A percentile compares a stretch with the other conserved stretches of the same genome.
Conservation (phyloP, 73 alveolate species). For the Durusdinium trenchii region DNA sequence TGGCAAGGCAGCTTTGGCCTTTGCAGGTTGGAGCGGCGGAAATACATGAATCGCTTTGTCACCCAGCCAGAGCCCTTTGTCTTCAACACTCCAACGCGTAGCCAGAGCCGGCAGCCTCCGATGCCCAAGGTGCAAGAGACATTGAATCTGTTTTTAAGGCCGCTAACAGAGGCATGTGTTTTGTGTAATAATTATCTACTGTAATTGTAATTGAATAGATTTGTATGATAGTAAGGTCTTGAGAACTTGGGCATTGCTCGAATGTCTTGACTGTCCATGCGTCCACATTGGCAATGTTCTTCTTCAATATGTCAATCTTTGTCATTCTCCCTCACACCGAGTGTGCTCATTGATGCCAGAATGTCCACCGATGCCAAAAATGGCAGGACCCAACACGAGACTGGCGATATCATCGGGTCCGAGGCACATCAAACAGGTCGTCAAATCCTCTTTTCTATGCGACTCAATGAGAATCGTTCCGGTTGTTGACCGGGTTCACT, state of each 20-base stretch:
- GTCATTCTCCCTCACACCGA: background rate
- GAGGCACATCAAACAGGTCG: background rate
- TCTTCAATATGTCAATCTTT: no score
- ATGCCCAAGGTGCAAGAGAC: constrained; percentile 89
- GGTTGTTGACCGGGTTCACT: background rate
- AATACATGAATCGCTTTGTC: constrained; percentile 67
- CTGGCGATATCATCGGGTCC: constrained; percentile 36
- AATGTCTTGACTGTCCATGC: no score
- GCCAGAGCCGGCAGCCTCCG: constrained; percentile 57
- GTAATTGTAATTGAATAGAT: no score
- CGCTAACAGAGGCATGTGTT: no score
- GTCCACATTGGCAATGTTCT: no score
- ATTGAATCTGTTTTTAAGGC: no score
- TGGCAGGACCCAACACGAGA: constrained; percentile 7
- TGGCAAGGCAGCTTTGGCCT: background rate
- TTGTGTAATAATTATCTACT: no score
- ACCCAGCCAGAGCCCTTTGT: constrained; percentile 94
- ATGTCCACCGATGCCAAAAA: background rate
- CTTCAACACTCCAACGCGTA: constrained; percentile 64
- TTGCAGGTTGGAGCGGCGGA: constrained; percentile 78
- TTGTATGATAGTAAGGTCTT: no score
- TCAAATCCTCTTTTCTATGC: background rate
- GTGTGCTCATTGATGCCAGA: background rate
- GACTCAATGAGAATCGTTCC: background rate
- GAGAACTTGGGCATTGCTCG: no score